Base-by-base conservation (phyloP, 495 filamentous ascomycete genomes). In the Aspergillus heteromorphus region DNA sequence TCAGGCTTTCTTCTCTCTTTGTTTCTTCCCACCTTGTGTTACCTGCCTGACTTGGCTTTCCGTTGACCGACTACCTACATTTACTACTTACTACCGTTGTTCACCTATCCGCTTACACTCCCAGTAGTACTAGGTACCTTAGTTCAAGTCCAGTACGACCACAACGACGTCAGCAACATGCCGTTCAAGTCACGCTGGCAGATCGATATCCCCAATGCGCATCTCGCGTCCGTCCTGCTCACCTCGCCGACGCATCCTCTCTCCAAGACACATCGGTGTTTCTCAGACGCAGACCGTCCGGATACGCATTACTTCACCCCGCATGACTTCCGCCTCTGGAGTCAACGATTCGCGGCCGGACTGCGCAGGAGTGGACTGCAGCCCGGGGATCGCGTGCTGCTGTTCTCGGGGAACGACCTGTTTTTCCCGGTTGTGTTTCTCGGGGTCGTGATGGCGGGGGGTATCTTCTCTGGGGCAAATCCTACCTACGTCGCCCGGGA, bases 391-490 rank as follows among this genome's bases (percentile, higher is more conserved):
- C 80, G 87, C 6, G 83, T 93, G 4, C 74, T 93, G 17, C 74
- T 89, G 16, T 89, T 84, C 67, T 85, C 85, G 2, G 79, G 79
- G 20, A 91, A 91, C 63, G 80, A 81, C 58, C 65, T 93, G 43
- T 89, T 85, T 74, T 90, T 86, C 64, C 85, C 90, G 0, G 75
- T 83, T 9, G 67, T 89, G 1, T 81, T 92, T 57, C 73, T 89
- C 60, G 89, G 87, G 14, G 74, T 87, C 19, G 73, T 88, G 30
- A 88, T 88, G 77, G 87, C 89, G 0, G 88, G 90, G 4, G 87
- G 87, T 5, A 76, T 91, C 51, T 92, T 92, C 67, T 84, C 83
- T 14, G 89, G 88, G 19, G 88, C 88, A 4, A 92, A 92, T 57
- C 89, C 89, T 1, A 78, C 73, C n/a, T 89, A 82, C 57, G 85